Conservation (phyloP, 306 rosid species). For the Sindora glabra region DNA sequence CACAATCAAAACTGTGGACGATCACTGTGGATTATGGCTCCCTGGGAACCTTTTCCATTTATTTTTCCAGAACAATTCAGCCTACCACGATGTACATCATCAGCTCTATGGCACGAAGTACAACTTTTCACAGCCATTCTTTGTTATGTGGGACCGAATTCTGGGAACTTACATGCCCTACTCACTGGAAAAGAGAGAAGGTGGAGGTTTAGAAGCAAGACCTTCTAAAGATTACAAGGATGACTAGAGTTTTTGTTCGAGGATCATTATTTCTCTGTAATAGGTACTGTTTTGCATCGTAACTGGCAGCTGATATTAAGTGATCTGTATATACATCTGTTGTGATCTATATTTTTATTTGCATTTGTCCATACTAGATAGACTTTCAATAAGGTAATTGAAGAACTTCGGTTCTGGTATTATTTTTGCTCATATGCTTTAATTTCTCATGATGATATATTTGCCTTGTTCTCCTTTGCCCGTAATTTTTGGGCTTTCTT, state of each 20-base stretch:
- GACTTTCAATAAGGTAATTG: too few species aligned
- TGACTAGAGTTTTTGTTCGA: slow-evolving; percentile 36
- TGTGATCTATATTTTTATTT: too few species aligned
- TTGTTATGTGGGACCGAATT: slow-evolving; percentile 77
- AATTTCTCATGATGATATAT: too few species aligned
- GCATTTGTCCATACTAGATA: too few species aligned
- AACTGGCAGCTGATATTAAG: slow-evolving; percentile 35
- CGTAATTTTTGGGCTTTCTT: too few species aligned
- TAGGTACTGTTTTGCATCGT: slow-evolving; percentile 29
- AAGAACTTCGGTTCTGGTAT: too few species aligned
- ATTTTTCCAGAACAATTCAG: slow-evolving; percentile 70
- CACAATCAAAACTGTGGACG: slow-evolving; percentile 90
- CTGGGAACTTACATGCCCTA: slow-evolving; percentile 93
- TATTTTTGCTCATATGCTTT: too few species aligned
- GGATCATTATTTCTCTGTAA: slow-evolving; percentile 43
- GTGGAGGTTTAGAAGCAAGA: slow-evolving; percentile 80
- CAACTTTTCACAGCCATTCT: slow-evolving; percentile 93
- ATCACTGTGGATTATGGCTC: slow-evolving; percentile 89
- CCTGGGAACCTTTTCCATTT: slow-evolving; percentile 83
- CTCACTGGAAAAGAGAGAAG: slow-evolving; percentile 65
- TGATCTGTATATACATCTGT: slow-evolving; percentile 39
- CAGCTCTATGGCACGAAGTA: slow-evolving; percentile 93
- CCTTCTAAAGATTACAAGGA: slow-evolving; percentile 57
- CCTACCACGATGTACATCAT: slow-evolving; percentile 91
- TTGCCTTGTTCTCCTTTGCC: too few species aligned